Evolutionary conservation across 805 yeast species (phyloP).

Genomic region (Cyberlindnera euphorbiiphila): DNA sequence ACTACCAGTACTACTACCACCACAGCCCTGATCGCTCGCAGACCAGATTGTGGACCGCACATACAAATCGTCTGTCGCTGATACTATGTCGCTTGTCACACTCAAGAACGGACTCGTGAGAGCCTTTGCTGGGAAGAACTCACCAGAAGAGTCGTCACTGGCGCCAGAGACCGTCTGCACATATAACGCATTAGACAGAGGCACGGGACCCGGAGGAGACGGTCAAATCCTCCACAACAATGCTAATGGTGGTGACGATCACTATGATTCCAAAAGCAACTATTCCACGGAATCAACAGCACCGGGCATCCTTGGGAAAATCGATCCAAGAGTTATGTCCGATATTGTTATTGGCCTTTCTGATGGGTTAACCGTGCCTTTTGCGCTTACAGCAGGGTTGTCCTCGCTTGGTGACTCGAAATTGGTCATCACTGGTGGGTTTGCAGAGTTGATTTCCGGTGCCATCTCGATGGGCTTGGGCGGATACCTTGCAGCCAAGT

Average conservation of each 20-base stretch:
- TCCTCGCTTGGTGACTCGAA: slow-evolving; percentile 85
- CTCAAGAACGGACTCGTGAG: slow-evolving; percentile 25
- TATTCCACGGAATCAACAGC: slow-evolving; percentile 4
- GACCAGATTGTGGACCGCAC: slow-evolving; percentile 4
- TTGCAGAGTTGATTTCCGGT: slow-evolving; percentile 95
- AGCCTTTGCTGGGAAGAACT: slow-evolving; percentile 12
- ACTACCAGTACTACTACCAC: no score
- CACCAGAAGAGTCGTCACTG: slow-evolving; percentile 3
- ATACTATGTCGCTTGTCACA: slow-evolving; percentile 25
- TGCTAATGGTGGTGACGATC: neutral
- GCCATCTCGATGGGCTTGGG: slow-evolving; percentile 98
- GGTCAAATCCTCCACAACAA: slow-evolving; percentile 1
- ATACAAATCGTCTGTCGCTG: no score
- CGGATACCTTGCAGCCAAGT: slow-evolving; percentile 91
- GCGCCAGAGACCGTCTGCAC: slow-evolving; percentile 11
- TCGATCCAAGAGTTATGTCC: slow-evolving; percentile 91
- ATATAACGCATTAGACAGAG: slow-evolving; percentile 19
- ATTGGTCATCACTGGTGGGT: slow-evolving; percentile 94
- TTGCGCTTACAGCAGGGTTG: slow-evolving; percentile 95
- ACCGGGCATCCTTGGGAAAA: slow-evolving; percentile 41
- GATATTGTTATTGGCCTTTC: slow-evolving; percentile 91
- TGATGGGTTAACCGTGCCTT: slow-evolving; percentile 97
- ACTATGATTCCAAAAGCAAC: slow-evolving; percentile 11
- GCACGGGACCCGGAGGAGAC: slow-evolving; percentile 11
- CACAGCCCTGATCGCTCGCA: no score